Conservation (phyloP, 805 yeast genomes). For the Metschnikowia reukaufii region DNA sequence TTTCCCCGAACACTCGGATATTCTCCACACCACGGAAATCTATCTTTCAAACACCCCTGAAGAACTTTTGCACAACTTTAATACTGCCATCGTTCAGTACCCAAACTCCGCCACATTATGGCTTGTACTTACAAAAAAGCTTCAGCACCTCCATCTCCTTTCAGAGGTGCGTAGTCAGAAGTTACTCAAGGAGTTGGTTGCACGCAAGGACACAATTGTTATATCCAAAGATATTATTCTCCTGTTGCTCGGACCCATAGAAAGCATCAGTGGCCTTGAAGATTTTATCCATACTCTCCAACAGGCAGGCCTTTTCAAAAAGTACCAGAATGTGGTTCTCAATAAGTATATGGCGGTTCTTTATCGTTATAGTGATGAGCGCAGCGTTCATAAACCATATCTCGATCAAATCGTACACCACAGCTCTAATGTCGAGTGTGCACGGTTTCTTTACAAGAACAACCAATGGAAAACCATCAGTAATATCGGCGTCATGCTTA, state of each 20-base stretch:
- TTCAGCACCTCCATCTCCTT: slow-evolving; percentile 33
- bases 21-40: slow-evolving; percentile 27
- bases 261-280: slow-evolving; percentile 25
- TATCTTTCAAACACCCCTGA: slow-evolving; percentile 34
- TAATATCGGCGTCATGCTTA: slow-evolving; percentile 35
- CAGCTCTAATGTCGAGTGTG: slow-evolving; percentile 20
- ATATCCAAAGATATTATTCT: slow-evolving; percentile 35
- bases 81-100: slow-evolving; percentile 25
- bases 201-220: slow-evolving; percentile 22
- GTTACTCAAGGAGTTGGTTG: slow-evolving; percentile 27
- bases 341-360: slow-evolving; percentile 30
- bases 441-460: slow-evolving; percentile 29
- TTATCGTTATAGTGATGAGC: slow-evolving; percentile 16
- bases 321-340: slow-evolving; percentile 23
- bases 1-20: slow-evolving; percentile 24
- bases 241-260: slow-evolving; percentile 31
- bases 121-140: slow-evolving; percentile 35
- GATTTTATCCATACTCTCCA: slow-evolving; percentile 19
- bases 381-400: slow-evolving; percentile 16
- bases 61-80: slow-evolving; percentile 35
- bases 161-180: slow-evolving; percentile 28
- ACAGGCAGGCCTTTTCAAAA: slow-evolving; percentile 12
- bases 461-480: slow-evolving; percentile 26
- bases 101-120: slow-evolving; percentile 32
- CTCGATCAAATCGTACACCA: slow-evolving; percentile 11